These are phyloP conservation scores for Wickerhamomyces ciferrii DNA, from an alignment of 805 yeast genomes.

Conservation along the genomic window DNA sequence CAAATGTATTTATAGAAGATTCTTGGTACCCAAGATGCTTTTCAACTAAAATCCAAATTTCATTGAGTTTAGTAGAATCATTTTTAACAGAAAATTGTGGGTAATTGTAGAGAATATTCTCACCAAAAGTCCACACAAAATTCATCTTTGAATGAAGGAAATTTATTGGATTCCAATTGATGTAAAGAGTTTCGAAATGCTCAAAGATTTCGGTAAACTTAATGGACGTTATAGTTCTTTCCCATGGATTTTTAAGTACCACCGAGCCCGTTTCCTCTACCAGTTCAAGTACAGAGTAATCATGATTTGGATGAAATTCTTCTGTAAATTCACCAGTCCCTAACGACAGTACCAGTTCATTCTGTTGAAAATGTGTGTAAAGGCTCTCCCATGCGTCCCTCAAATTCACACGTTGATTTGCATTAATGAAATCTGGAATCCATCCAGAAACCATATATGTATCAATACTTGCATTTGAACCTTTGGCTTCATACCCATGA, in stretches of 20 bases:
- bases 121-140: conserved; percentile 24
- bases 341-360: conserved; percentile 47
- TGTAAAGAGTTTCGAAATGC: conserved; percentile 46
- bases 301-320: conserved; percentile 55
- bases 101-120: conserved; percentile 17
- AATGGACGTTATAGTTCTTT: conserved; percentile 5
- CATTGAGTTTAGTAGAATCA: conserved; percentile 17
- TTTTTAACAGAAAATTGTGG: conserved; percentile 43
- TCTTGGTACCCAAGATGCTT: conserved; percentile 31
- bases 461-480: conserved; percentile 76
- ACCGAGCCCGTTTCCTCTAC: conserved; percentile 15
- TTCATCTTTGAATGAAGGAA: conserved; percentile 21
- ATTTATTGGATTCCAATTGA: conserved; percentile 56
- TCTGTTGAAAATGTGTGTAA: conserved; percentile 23
- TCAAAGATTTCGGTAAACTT: conserved; percentile 26
- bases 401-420: conserved; percentile 28
- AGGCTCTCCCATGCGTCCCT: conserved; percentile 30
- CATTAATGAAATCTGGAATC: conserved; percentile 55
- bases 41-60: conserved; percentile 46
- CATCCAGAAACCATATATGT: conserved; percentile 63
- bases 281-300: conserved; percentile 55
- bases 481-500: conserved; percentile 53
- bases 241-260: conserved; percentile 44
- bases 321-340: conserved; percentile 57
- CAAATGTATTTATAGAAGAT: conserved; percentile 19